Evolutionary conservation across 2,329 filamentous ascomycete genomes (phyloP), one percentile per base, ranked within the genome.

Genomic region (Gnomoniopsis sp.): DNA sequence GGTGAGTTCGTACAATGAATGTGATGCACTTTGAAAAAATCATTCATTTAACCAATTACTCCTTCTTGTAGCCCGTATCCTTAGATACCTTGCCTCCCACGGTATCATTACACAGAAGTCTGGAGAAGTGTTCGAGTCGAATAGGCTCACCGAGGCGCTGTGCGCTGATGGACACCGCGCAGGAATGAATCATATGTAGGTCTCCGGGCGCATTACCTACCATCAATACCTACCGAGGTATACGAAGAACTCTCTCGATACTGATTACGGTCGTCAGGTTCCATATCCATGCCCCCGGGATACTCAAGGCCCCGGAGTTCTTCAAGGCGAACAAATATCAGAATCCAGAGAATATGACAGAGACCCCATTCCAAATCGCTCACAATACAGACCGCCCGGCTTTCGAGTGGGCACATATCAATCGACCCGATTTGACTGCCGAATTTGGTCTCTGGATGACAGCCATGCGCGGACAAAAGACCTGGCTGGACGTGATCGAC

Each of bases 361-460:
- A 61, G 4, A 55, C 46, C 0, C 59, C 55, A 3, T 59, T 58
- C 52, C 51, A 61, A 26, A 12, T 55, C 21, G 59, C 36, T 3
- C 22, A 59, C 19, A 26, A 63, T 15, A 66, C 65, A 12, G 58
- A 64, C 23, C 58, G 50, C 33, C 62, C 59, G 3, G 49, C 61
- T 3, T 62, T 59, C 17, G 56, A 41, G 7, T 66, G 62, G 61
- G 55, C 55, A 10, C 53, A 55, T 12, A 34, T 53, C 46, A 41
- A 52, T 12, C 59, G 63, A 12, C 62, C 61, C 1, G 50, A 64
- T 8, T 23, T 63, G n/a, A 53, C 63, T 52, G 55, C 49, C 1
- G 57, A 63, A n/a, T 64, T 65, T 44, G 55, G 62, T 17, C 10
- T 59, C 6, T 62, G 54, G 56, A 65, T 66, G 65, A 43, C 53